Evolutionary conservation across 2,329 filamentous ascomycete genomes (phyloP).

Genomic region (Pseudocercospora crystallina): DNA sequence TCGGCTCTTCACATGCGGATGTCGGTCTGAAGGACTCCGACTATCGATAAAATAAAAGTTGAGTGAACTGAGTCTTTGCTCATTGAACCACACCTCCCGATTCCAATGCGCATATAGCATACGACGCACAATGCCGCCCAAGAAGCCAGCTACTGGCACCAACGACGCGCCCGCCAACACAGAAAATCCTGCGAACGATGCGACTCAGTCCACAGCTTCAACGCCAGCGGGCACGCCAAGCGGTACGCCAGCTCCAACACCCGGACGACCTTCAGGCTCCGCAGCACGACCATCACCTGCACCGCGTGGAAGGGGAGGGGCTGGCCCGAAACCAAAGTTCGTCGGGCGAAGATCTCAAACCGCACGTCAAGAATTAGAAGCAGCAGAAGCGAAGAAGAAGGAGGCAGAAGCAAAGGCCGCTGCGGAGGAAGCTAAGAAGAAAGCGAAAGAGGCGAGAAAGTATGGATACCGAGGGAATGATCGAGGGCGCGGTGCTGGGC

Average conservation of each 20-base stretch:
- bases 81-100: no score
- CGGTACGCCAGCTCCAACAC: conserved; percentile 15
- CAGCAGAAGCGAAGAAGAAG: conserved; percentile 41
- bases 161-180: not conserved
- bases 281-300: conserved; percentile 16
- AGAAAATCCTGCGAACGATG: not conserved
- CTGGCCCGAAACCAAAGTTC: conserved; percentile 40
- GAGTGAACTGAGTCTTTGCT: no score
- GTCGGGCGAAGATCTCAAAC: conserved; percentile 47
- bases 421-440: conserved; percentile 29
- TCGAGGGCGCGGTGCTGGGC: conserved; percentile 21
- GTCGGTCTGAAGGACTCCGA: no score
- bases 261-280: conserved; percentile 6
- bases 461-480: conserved; percentile 27
- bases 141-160: not conserved
- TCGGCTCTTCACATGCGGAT: no score
- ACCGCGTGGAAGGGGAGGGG: conserved; percentile 16
- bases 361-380: conserved; percentile 44
- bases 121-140: conserved; percentile 6
- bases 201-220: conserved; percentile 5
- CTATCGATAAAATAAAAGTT: no score
- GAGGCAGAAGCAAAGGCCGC: conserved; percentile 38
- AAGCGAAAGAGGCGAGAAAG: conserved; percentile 28
- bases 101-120: no score
- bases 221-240: conserved; percentile 10